phyloP scores from a whole-genome alignment of 2,329 filamentous ascomycete genomes.

The Penicillium sp. region DNA sequence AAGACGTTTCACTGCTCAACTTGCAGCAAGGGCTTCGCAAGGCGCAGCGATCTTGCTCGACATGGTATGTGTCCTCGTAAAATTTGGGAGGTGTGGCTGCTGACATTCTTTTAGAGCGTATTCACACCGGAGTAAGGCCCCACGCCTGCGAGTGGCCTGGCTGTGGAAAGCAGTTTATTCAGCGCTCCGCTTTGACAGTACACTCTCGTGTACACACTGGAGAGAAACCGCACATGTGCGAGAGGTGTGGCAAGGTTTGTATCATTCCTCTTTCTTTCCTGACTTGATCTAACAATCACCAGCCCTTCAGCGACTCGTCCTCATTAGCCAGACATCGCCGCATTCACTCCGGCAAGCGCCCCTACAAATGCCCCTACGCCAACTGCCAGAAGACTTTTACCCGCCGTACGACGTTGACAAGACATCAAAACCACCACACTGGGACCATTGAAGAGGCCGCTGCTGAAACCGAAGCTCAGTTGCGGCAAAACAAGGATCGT shows the following conservation, averaged over 20 bases:
- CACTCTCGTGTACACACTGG: slow-evolving; percentile 94
- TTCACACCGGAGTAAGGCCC: slow-evolving; percentile 85
- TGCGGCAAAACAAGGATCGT: slow-evolving; percentile 55
- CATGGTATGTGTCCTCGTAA: slow-evolving; percentile 64
- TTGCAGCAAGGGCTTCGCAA: slow-evolving; percentile 86
- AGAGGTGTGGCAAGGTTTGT: slow-evolving; percentile 88
- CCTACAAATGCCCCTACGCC: slow-evolving; percentile 95
- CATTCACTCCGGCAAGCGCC: slow-evolving; percentile 91
- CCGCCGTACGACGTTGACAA: slow-evolving; percentile 85
- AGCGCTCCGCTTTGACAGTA: slow-evolving; percentile 90
- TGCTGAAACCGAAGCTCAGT: slow-evolving; percentile 77
- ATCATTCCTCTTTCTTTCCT: neutral
- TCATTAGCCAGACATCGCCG: slow-evolving; percentile 88
- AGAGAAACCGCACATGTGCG: slow-evolving; percentile 97
- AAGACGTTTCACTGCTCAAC: slow-evolving; percentile 87
- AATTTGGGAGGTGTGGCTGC: neutral
- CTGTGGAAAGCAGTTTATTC: slow-evolving; percentile 96
- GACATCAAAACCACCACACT: slow-evolving; percentile 93
- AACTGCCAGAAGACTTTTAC: slow-evolving; percentile 99
- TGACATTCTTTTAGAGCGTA: slow-evolving; percentile 64
- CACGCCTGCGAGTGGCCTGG: slow-evolving; percentile 86
- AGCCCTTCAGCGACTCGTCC: slow-evolving; percentile 96
- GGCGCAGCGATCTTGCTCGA: slow-evolving; percentile 86
- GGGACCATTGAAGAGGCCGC: slow-evolving; percentile 93
- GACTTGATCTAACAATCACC: slow-evolving; percentile 6